phyloP scores from a whole-genome alignment of 2,329 filamentous ascomycete genomes.

The Fusarium chuoi region DNA sequence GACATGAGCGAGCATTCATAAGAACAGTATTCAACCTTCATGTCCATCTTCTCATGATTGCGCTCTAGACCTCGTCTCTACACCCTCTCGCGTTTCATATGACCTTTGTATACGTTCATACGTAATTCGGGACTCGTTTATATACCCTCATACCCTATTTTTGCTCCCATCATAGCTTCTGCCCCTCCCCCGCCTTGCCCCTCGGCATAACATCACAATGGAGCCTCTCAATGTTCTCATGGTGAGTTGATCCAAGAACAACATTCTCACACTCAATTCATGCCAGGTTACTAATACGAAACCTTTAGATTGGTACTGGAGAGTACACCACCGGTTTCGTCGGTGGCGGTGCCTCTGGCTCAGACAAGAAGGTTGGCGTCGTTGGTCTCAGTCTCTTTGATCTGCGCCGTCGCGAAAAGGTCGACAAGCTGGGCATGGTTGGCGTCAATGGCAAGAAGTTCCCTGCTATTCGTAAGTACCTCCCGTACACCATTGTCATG shows the following conservation, averaged over 20 bases:
- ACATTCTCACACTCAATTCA: background rate
- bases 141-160: slow-evolving; percentile 10
- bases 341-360: slow-evolving; percentile 81
- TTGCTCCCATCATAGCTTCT: slow-evolving; percentile 35
- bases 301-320: slow-evolving; percentile 81
- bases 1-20: slow-evolving; percentile 41
- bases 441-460: slow-evolving; percentile 91
- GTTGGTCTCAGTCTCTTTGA: slow-evolving; percentile 92
- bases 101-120: background rate
- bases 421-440: slow-evolving; percentile 86
- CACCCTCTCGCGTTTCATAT: background rate
- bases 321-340: slow-evolving; percentile 98
- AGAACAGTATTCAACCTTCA: slow-evolving; percentile 22
- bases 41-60: slow-evolving; percentile 21
- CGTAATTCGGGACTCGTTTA: background rate
- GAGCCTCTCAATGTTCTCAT: slow-evolving; percentile 75
- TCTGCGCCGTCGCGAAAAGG: slow-evolving; percentile 86
- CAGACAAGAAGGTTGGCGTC: slow-evolving; percentile 96
- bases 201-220: slow-evolving; percentile 52
- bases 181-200: slow-evolving; percentile 34
- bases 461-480: slow-evolving; percentile 81
- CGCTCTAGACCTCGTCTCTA: background rate
- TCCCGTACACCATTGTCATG: background rate
- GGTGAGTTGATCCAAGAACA: slow-evolving; percentile 54
- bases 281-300: slow-evolving; percentile 1